Percentiles rank a stretch among this genome's conserved stretches.
Conservation (phyloP, 148 eudicot genomes). For the Cornus controversa region DNA sequence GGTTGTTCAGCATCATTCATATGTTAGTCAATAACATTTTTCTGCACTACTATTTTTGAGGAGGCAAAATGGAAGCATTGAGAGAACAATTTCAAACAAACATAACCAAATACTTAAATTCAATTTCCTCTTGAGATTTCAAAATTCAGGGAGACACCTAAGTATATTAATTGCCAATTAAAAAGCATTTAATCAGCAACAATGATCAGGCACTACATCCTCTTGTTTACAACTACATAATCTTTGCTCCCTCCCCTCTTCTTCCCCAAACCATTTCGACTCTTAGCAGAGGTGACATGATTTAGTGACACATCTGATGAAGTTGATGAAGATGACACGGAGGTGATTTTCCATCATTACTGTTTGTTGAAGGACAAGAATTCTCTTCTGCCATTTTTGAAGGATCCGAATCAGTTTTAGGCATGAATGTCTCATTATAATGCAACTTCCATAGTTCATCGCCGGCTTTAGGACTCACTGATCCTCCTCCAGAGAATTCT, state of each 20-base stretch:
- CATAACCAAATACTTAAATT: not conserved
- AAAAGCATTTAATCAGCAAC: slow-evolving; percentile 15
- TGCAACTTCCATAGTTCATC: slow-evolving; percentile 52
- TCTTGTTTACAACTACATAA: slow-evolving; percentile 3
- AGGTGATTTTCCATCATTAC: slow-evolving; percentile 31
- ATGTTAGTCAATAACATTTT: too few species aligned
- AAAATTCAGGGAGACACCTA: not conserved
- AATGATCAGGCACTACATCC: not conserved
- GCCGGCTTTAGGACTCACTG: slow-evolving; percentile 26
- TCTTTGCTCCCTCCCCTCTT: not conserved
- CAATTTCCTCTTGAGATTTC: not conserved
- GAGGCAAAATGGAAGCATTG: not conserved
- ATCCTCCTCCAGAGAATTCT: slow-evolving; percentile 34
- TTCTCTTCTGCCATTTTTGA: slow-evolving; percentile 26
- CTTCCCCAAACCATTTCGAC: slow-evolving; percentile 60
- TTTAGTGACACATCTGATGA: slow-evolving; percentile 28
- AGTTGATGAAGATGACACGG: slow-evolving; percentile 29
- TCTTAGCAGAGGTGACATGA: slow-evolving; percentile 34
- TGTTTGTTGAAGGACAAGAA: slow-evolving; percentile 26
- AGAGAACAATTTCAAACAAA: not conserved
- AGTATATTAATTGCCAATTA: slow-evolving; percentile 15
- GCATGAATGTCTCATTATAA: slow-evolving; percentile 29
- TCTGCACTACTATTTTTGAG: not conserved
- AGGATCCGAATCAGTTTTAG: slow-evolving; percentile 26
- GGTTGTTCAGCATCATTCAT: too few species aligned